Base-by-base conservation (phyloP, 129 eudicot genomes). In the Glebionis coronaria region DNA sequence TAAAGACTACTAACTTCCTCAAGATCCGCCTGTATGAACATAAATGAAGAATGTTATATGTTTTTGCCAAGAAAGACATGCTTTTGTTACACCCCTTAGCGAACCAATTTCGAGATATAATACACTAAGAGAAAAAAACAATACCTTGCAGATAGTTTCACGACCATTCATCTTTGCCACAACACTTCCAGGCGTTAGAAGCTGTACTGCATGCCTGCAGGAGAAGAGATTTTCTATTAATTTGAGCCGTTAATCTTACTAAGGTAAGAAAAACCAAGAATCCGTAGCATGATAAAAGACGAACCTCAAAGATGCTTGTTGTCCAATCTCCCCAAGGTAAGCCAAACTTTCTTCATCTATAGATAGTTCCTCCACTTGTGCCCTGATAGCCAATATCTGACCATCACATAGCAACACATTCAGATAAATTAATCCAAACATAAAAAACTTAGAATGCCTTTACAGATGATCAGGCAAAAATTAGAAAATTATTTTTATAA, bases 91-190 rank as follows among this genome's bases (percentile, higher is more conserved):
- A 35, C 40, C 40, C 40, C 40, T 35, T 35, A 35, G 6, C 9
- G 8, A 35, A 9, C 40, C 40, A 35, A 35, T 5, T 69, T 63
- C 13, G 28, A 27, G 15, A 61, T 63, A 20, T 40, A 23, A 61
- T 19, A 45, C 56, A 63, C 46, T 8, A 62, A 12, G 4, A 60
- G 4, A 47, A 8, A 13, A 0, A n/a, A 61, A 29, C 7, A 35
- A 5, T 81, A 94, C 99, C 99, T 94, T 94, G 94, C 99, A 94
- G 35, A 94, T 83, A 58, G 66, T 71, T 6, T 94, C 97, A 19
- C 99, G 89, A 5, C 99, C 97, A 64, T 94, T 89, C 95, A 94
- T 89, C 69, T 85, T 85, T 8, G 95, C 95, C 69, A 94, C 86
- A 23, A 94, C 73, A 42, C 99, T 90, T 27, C 95, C 88, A 38